These are phyloP conservation scores for Aphanomyces euteiches DNA, from an alignment of 352 stramenopile species.

Conservation along the genomic window DNA sequence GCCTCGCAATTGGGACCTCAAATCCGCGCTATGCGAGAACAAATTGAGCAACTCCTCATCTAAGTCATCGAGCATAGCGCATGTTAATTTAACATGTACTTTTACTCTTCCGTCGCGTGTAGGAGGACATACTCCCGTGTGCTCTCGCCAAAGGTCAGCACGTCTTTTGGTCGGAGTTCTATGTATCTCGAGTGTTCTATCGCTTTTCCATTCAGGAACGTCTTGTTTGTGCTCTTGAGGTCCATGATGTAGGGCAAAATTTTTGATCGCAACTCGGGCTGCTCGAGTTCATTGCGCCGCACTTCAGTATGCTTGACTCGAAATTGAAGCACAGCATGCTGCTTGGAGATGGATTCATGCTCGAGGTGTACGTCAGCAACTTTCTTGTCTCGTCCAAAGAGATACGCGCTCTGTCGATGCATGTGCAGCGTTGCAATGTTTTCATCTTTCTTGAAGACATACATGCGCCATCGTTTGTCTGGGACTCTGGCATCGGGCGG, in stretches of 20 bases:
- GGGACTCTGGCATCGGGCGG: conserved; percentile 91
- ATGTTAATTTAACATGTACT: conserved; percentile 34
- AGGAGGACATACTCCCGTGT: conserved; percentile 98
- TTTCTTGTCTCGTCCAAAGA: conserved; percentile 90
- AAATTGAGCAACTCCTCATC: conserved; percentile 99
- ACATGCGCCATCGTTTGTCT: conserved; percentile 91
- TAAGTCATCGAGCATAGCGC: conserved; percentile 59
- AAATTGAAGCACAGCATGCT: conserved; percentile 98
- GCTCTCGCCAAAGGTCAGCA: conserved; percentile 94
- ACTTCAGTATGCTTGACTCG: conserved; percentile 42
- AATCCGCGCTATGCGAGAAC: conserved; percentile 99
- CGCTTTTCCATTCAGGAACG: conserved; percentile 94
- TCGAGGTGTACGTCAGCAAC: conserved; percentile 94
- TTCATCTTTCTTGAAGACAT: conserved; percentile 95
- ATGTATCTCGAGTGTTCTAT: conserved; percentile 96
- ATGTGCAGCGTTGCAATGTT: conserved; percentile 93
- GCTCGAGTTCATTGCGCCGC: conserved; percentile 36
- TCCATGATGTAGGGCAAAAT: conserved; percentile 97
- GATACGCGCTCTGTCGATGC: conserved; percentile 93
- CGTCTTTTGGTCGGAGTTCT: conserved; percentile 93
- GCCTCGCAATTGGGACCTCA: conserved; percentile 97
- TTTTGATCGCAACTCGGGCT: conserved; percentile 52
- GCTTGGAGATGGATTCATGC: conserved; percentile 94
- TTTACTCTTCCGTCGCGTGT: conserved; percentile 42
- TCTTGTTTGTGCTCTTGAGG: conserved; percentile 96